Conservation (phyloP, 2,329 filamentous ascomycete genomes). For the Coniochaeta sp. region DNA sequence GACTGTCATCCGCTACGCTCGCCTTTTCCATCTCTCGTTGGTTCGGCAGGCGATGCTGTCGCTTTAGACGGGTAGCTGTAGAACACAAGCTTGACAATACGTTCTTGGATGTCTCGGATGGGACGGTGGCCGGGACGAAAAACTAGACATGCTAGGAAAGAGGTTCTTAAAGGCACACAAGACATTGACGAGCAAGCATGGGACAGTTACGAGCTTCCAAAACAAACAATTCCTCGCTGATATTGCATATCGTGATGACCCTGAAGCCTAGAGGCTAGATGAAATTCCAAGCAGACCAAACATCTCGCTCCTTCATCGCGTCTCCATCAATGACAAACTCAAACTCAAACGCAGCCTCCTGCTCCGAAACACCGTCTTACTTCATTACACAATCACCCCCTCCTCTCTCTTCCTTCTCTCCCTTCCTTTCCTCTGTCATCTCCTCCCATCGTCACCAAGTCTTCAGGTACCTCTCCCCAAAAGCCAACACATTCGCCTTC, state of each 20-base stretch:
- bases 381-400: too few species aligned
- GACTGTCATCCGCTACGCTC: too few species aligned
- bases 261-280: not conserved
- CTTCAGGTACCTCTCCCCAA: not conserved
- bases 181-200: too few species aligned
- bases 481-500: conserved; percentile 3
- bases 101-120: too few species aligned
- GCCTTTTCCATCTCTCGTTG: too few species aligned
- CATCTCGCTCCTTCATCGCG: not conserved
- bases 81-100: too few species aligned
- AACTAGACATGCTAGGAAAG: too few species aligned
- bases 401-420: not conserved
- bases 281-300: not conserved
- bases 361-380: too few species aligned
- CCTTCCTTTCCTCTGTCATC: not conserved
- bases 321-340: not conserved
- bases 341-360: not conserved
- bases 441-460: not conserved
- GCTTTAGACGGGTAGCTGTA: too few species aligned
- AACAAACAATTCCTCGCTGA: not conserved
- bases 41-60: too few species aligned
- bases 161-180: too few species aligned
- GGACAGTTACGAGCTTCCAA: not conserved
- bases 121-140: too few species aligned
- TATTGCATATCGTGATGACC: not conserved